Evolutionary conservation across 176 grass and related monocot species (phyloP), one percentile per base, ranked within the genome.

Genomic region (Carex myosuroides): DNA sequence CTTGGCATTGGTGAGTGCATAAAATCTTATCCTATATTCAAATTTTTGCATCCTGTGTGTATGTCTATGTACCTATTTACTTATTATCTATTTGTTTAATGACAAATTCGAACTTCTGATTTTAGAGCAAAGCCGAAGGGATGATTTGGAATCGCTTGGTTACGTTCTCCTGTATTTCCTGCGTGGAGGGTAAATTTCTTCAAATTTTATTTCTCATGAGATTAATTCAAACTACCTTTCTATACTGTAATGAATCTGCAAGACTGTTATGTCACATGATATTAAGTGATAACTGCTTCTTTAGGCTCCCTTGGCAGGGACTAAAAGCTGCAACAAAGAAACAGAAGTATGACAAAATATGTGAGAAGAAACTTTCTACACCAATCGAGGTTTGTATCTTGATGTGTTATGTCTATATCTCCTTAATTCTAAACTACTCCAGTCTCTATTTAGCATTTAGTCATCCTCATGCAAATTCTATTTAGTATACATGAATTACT

Each of bases 71-170:
- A 83, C n/a, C 14, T 88, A 39, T 77, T 3, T 72, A 44, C 82
- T 83, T 48, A 46, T 74, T 82, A 46, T 84, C 10, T 81, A 48
- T 32, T 79, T 75, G 70, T 26, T 60, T 61, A 76, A 50, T 94
- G 21, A 58, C 90, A 30, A 53, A 50, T 81, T 48, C 79, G 87
- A 54, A 56, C 32, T 81, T 85, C 57, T 84, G 53, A 79, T 89
- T 61, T 60, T 76, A 98, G 95, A 98, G 68, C 95, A 98, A 95
- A 98, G 95, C 80, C 92, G 95, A 52, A 86, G 92, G 56, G 95
- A 98, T 90, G 95, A 98, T 91, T 93, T 98, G 89, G 86, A 95
- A 84, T 98, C 95, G 64, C 92, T 98, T 93, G 95, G 95, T 66
- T 98, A 98, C 80, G 91, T 95, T 91, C 88, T 98, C 73, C 67